Evolutionary conservation across 2,329 filamentous ascomycete species (phyloP), one percentile per base, ranked within the genome.

Genomic region (Cadophora sp.): DNA sequence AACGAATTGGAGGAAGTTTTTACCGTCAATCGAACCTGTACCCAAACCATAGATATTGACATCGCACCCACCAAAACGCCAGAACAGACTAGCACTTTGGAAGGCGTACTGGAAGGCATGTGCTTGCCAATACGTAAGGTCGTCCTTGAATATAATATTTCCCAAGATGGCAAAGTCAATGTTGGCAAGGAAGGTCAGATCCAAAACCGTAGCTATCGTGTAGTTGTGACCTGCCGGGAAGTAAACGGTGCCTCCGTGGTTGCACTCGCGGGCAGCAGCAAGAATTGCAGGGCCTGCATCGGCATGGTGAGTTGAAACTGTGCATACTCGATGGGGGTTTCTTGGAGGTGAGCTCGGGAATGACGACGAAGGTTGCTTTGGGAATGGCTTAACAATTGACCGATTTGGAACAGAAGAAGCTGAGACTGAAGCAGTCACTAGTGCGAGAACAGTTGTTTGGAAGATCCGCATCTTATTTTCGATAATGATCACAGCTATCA

Each of bases 1-100:
- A 30, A 30, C 27, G 4, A 30, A 30, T 30, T 30, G 27, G 27
- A 30, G 27, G 27, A 30, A 30, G 27, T 30, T 30, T 6, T 30
- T 30, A 30, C 27, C 27, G 27, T 30, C 27, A 30, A 30, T 30
- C 27, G 27, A 30, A 30, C 27, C 27, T 5, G 81, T 85, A 27
- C 85, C 85, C 18, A 81, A 82, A 4, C 86, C 86, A 65, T 86
- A 88, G 62, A 88, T 79, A 64, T 88, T 87, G 33, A 88, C 84
- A 68, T 88, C 85, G 22, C 80, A 74, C 20, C 86, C 86, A 20
- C 86, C 85, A 33, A 87, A 79, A 72, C 85, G 80, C 80, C 86
- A 88, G 77, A 87, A 87, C 1, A 84, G 85, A 0, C 82, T 84
- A 7, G 83, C 81, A 66, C 87, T 87, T 67, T 88, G 86, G 76